phyloP scores from a whole-genome alignment of 768 basidiomycete species.

The Suillus hirtellus region DNA sequence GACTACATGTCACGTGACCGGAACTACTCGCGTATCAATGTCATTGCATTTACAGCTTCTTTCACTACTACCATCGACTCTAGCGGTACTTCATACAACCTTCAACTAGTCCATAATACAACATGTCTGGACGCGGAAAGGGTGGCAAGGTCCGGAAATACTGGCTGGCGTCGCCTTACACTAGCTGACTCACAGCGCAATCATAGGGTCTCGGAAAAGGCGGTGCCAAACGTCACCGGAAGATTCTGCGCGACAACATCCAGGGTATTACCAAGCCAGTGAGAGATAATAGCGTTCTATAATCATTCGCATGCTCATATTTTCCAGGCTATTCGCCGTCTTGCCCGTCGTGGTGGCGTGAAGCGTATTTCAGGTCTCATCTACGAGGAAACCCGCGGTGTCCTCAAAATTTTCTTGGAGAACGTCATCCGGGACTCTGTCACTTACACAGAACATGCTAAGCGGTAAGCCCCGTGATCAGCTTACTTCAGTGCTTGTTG shows the following conservation, averaged over 20 bases:
- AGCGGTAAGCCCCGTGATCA: not conserved
- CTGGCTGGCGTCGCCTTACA: not conserved
- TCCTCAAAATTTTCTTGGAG: not conserved
- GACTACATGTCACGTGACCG: not conserved
- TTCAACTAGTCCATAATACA: not conserved
- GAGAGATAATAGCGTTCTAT: not conserved
- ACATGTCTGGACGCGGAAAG: conserved; percentile 1
- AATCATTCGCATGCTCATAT: not conserved
- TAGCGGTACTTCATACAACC: not conserved
- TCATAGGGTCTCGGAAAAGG: not conserved
- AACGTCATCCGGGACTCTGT: not conserved
- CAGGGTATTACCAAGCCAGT: not conserved
- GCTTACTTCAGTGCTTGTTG: not conserved
- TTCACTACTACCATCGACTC: not conserved
- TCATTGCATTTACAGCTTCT: not conserved
- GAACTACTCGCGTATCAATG: too few relatives aligned
- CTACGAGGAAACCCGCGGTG: not conserved
- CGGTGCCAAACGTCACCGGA: not conserved
- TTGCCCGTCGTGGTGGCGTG: not conserved
- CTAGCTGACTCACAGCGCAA: not conserved
- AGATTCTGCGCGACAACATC: not conserved
- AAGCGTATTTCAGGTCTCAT: not conserved
- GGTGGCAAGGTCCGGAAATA: not conserved
- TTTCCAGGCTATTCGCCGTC: not conserved
- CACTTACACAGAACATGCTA: not conserved